These are phyloP conservation scores for Roridomyces roridus DNA, from an alignment of 768 basidiomycete species.

Conservation along the genomic window DNA sequence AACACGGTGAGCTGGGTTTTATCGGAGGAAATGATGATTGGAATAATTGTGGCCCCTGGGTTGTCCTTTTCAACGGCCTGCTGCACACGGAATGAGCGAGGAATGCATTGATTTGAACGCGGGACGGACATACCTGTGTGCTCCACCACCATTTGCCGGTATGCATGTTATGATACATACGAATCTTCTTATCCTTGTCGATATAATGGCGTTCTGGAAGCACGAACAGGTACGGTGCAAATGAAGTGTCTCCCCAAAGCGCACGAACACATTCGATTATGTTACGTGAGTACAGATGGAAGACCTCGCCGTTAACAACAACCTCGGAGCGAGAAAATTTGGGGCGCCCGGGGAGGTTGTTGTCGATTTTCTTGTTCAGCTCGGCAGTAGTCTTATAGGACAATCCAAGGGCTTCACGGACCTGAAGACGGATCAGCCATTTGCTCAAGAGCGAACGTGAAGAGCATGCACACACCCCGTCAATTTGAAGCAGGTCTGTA, in stretches of 20 bases:
- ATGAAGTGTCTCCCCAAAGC: slow-evolving; percentile 37
- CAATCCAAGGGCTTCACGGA: slow-evolving; percentile 31
- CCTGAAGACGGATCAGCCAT: slow-evolving; percentile 37
- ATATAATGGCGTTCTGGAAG: slow-evolving; percentile 39
- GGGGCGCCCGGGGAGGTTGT: slow-evolving; percentile 32
- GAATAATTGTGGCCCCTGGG: slow-evolving; percentile 40
- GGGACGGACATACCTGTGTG: slow-evolving; percentile 48
- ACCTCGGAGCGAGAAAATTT: slow-evolving; percentile 29
- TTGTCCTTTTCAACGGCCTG: slow-evolving; percentile 30
- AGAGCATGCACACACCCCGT: slow-evolving; percentile 39
- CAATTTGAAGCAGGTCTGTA: slow-evolving; percentile 42
- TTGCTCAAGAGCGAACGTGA: slow-evolving; percentile 1
- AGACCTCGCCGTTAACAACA: slow-evolving; percentile 28
- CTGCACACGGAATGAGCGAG: no score
- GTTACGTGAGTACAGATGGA: slow-evolving; percentile 35
- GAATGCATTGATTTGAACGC: no score
- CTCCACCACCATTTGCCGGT: slow-evolving; percentile 60
- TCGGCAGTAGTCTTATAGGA: slow-evolving; percentile 36
- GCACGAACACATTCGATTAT: slow-evolving; percentile 37
- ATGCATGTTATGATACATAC: slow-evolving; percentile 45
- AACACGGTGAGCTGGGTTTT: slow-evolving; percentile 50
- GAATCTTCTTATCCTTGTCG: slow-evolving; percentile 26
- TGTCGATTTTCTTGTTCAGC: slow-evolving; percentile 41
- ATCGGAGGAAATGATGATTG: slow-evolving; percentile 51
- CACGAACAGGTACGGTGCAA: slow-evolving; percentile 30